phyloP scores from a whole-genome alignment of 2,329 filamentous ascomycete genomes.

The Triangularia verruculosa region DNA sequence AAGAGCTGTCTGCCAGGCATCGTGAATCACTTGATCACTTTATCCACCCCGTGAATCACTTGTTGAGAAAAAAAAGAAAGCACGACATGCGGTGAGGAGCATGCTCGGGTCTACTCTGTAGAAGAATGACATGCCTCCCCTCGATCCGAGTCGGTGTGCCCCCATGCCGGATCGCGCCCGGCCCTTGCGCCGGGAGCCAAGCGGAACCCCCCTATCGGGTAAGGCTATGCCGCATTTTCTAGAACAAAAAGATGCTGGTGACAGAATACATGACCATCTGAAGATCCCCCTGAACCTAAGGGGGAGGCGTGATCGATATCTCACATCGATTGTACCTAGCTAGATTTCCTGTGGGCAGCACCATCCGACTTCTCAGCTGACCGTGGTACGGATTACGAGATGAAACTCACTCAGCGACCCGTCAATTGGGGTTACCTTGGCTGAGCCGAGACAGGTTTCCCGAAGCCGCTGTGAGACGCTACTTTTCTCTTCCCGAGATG shows the following conservation, averaged over 20 bases:
- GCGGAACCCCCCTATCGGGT: not conserved
- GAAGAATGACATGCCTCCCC: not conserved
- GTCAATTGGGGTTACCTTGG: conserved; percentile 5
- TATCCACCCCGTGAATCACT: not conserved
- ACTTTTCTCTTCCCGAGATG: not conserved
- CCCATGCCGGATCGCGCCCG: conserved; percentile 7
- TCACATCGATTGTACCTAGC: not conserved
- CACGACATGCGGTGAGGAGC: not conserved
- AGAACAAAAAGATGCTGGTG: not conserved
- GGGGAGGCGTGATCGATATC: not conserved
- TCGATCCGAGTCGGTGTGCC: conserved; percentile 10
- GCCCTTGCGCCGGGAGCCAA: not conserved
- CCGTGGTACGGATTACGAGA: conserved; percentile 19
- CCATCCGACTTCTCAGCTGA: conserved; percentile 9
- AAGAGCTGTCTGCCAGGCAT: not conserved
- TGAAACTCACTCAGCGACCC: conserved; percentile 1
- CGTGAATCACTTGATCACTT: not conserved
- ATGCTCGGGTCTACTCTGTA: not conserved
- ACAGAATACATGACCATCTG: conserved; percentile 1
- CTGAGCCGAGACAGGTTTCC: not conserved
- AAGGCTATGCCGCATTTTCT: not conserved
- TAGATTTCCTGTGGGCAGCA: not conserved
- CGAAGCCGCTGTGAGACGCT: not conserved
- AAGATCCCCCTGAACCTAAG: not conserved
- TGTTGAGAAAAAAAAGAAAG: not conserved